phyloP scores from a whole-genome alignment of 257 asterid species.

The Scutellaria minor region DNA sequence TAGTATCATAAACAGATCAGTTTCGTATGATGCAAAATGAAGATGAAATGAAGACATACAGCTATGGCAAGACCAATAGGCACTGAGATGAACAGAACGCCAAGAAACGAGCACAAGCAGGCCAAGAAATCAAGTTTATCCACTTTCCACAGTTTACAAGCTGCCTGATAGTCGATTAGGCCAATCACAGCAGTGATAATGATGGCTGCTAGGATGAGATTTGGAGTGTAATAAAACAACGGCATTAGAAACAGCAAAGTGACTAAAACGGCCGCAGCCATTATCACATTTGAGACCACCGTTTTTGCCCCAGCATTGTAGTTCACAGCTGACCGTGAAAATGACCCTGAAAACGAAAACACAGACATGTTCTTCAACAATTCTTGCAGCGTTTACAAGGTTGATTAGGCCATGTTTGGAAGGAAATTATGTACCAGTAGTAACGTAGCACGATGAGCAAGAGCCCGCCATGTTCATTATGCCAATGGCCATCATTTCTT shows the following conservation, averaged over 20 bases:
- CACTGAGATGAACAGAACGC: constrained; percentile 95
- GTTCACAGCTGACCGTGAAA: constrained; percentile 95
- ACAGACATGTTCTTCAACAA: not conserved
- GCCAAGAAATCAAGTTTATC: constrained; percentile 93
- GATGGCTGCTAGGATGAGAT: constrained; percentile 81
- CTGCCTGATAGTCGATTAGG: constrained; percentile 80
- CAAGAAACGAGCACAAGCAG: constrained; percentile 80
- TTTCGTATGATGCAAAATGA: not conserved
- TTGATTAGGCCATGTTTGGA: not conserved
- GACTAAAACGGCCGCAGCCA: constrained; percentile 83
- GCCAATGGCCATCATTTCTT: constrained; percentile 99
- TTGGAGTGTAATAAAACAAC: constrained; percentile 83
- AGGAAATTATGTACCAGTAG: constrained; percentile 60
- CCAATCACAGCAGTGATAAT: constrained; percentile 93
- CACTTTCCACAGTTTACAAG: constrained; percentile 77
- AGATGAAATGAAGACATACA: constrained; percentile 47
- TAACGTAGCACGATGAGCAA: constrained; percentile 89
- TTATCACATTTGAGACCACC: constrained; percentile 77
- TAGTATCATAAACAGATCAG: not conserved
- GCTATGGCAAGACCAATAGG: constrained; percentile 95
- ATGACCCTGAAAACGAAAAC: constrained; percentile 59
- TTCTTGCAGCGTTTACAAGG: not conserved
- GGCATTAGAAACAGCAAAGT: constrained; percentile 92
- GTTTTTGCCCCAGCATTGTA: constrained; percentile 91
- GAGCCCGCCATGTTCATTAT: constrained; percentile 99